Percentiles rank a stretch among this genome's conserved stretches.
Conservation (phyloP, 805 yeast genomes). For the Peterozyma xylosa region DNA sequence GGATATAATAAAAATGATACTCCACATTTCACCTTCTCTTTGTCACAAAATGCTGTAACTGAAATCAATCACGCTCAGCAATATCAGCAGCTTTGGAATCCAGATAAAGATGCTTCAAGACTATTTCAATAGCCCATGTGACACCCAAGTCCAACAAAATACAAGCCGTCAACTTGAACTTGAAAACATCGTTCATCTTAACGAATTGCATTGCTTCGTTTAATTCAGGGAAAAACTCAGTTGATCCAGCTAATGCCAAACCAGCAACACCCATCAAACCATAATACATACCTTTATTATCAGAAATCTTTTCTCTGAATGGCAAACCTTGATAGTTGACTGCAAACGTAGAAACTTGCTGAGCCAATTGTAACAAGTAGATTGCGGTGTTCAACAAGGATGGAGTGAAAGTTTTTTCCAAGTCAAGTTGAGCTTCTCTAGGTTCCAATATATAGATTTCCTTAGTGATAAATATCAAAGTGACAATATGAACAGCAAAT, state of each 20-base stretch:
- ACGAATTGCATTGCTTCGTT: slow-evolving; percentile 91
- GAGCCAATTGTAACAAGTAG: slow-evolving; percentile 88
- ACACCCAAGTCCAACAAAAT: slow-evolving; percentile 71
- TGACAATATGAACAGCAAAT: slow-evolving; percentile 83
- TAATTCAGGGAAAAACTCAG: slow-evolving; percentile 91
- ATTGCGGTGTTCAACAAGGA: slow-evolving; percentile 93
- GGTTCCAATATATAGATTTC: slow-evolving; percentile 89
- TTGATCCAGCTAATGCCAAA: slow-evolving; percentile 83
- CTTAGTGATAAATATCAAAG: slow-evolving; percentile 74
- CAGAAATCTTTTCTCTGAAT: slow-evolving; percentile 83
- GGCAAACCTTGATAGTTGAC: slow-evolving; percentile 97
- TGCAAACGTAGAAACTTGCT: slow-evolving; percentile 95
- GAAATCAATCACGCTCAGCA: slow-evolving; percentile 34
- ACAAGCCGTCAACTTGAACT: slow-evolving; percentile 64
- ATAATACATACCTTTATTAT: slow-evolving; percentile 94
- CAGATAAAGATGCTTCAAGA: slow-evolving; percentile 80
- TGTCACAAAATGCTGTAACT: too few relatives aligned
- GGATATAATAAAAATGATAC: too few relatives aligned
- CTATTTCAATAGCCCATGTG: slow-evolving; percentile 70
- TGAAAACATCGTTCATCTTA: slow-evolving; percentile 71
- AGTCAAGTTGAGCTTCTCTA: slow-evolving; percentile 81
- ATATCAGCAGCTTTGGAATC: slow-evolving; percentile 91
- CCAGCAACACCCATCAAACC: slow-evolving; percentile 89
- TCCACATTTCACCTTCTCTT: too few relatives aligned
- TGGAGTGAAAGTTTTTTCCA: slow-evolving; percentile 83